Evolutionary conservation across 2,329 filamentous ascomycete genomes (phyloP).

Genomic region (Domatiomyces catenatus): DNA sequence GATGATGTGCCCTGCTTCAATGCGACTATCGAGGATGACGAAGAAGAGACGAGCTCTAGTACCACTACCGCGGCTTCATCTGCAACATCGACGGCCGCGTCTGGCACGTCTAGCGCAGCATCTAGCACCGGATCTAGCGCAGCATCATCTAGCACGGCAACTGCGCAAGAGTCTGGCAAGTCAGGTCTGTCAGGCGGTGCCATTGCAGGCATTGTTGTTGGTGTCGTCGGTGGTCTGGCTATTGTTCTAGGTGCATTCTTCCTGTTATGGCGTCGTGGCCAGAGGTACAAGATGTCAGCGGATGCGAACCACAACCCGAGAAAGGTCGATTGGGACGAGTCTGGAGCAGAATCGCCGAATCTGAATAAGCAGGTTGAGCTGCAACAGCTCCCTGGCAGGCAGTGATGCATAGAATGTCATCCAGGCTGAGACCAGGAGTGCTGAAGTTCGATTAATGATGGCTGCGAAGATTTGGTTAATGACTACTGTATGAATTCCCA

Average conservation of each 20-base stretch:
- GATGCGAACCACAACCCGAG: not conserved
- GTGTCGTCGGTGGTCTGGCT: conserved; percentile 25
- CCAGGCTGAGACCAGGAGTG: too few relatives aligned
- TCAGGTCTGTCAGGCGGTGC: conserved; percentile 20
- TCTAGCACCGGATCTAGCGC: conserved; percentile 7
- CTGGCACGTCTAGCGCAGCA: conserved; percentile 8
- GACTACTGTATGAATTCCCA: too few relatives aligned
- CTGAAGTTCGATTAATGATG: too few relatives aligned
- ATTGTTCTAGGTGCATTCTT: conserved; percentile 24
- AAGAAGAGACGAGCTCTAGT: too few relatives aligned
- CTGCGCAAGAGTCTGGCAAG: not conserved
- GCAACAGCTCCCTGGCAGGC: not conserved
- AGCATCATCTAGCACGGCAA: conserved; percentile 3
- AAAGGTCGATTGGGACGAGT: not conserved
- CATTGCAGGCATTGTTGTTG: conserved; percentile 31
- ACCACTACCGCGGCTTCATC: conserved; percentile 16
- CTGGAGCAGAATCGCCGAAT: not conserved
- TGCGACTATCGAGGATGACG: conserved; percentile 20
- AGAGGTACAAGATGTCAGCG: conserved; percentile 1
- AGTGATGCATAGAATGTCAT: not conserved
- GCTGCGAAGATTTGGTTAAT: too few relatives aligned
- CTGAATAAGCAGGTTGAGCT: not conserved
- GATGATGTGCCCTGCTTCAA: conserved; percentile 33
- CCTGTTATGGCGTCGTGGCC: conserved; percentile 25
- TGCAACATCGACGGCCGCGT: conserved; percentile 18